Evolutionary conservation across 2,329 filamentous ascomycete species (phyloP), one percentile per base, ranked within the genome.

Genomic region (Colletotrichum chlorophyti): DNA sequence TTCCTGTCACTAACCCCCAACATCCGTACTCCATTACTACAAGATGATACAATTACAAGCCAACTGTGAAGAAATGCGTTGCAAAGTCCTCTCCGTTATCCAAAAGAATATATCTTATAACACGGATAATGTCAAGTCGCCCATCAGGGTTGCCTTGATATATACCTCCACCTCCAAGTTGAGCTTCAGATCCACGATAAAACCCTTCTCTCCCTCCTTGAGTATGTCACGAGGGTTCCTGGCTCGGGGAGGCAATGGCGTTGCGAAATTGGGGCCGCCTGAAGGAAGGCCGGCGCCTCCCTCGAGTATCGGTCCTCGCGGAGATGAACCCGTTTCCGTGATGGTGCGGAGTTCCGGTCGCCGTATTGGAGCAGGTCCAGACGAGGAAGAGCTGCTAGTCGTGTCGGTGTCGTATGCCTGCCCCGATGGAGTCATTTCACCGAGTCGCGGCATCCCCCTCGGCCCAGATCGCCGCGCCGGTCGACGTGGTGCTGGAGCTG

Each of bases 201-300:
- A 59, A 12, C 57, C 57, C 45, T 51, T 43, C 17, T 59, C 57
- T 19, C 57, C 57, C 5, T 59, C 51, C 19, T 59, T 32, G 14
- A 59, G 37, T 4, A 59, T 59, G 45, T 55, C 51, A 10, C 57
- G 51, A 24, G 57, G 51, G 17, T 59, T 59, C 37, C 46, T 59
- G 8, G 52, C 41, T 31, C 57, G 51, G n/a, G 34, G 17, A 9
- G 57, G 51, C 37, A 55, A 23, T 10, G 57, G 51, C 4, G 21
- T 48, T 17, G 35, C 38, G 23, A 45, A 55, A 19, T 57, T 26
- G 14, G 57, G 57, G 4, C 57, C 57, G 7, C 51, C 57, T 10
- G 51, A 38, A 15, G 57, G 57, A 9, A 59, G 43, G 10, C 45
- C 11, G n/a, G 29, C 19, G 4, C 51, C 51, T 9, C 38, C 43